Evolutionary conservation across 768 basidiomycete species (phyloP).

Genomic region (Leucocoprinus birnbaumii): DNA sequence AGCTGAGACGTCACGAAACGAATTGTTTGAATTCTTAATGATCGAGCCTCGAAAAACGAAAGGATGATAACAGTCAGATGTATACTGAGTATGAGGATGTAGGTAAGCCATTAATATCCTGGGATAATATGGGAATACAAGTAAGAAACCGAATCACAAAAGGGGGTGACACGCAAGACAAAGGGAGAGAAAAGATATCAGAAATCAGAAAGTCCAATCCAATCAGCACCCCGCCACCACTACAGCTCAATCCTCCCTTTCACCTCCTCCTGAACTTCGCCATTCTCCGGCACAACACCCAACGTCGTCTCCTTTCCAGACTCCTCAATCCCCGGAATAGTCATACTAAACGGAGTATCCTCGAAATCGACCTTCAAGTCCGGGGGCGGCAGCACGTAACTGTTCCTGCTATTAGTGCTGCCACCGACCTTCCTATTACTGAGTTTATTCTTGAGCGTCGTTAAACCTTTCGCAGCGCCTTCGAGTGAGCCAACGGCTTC

Average conservation of each 20-base stretch:
- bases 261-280: slow-evolving; percentile 10
- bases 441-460: slow-evolving; percentile 7
- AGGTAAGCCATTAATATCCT: too few relatives aligned
- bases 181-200: neutral
- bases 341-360: slow-evolving; percentile 8
- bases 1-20: too few relatives aligned
- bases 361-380: slow-evolving; percentile 11
- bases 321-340: slow-evolving; percentile 9
- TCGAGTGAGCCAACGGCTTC: slow-evolving; percentile 8
- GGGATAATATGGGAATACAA: too few relatives aligned
- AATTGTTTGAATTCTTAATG: too few relatives aligned
- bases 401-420: slow-evolving; percentile 1
- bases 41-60: too few relatives aligned
- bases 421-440: slow-evolving; percentile 7
- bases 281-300: slow-evolving; percentile 9
- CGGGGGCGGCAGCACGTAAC: slow-evolving; percentile 6
- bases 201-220: neutral
- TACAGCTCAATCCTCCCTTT: neutral
- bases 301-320: slow-evolving; percentile 9
- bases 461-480: slow-evolving; percentile 7
- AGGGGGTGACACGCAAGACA: neutral
- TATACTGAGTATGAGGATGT: too few relatives aligned
- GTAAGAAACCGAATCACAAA: too few relatives aligned
- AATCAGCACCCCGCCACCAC: neutral
- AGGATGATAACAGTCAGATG: too few relatives aligned